Conservation (phyloP, 176 grass and related monocot genomes). For the Eragrostis nindensis region DNA sequence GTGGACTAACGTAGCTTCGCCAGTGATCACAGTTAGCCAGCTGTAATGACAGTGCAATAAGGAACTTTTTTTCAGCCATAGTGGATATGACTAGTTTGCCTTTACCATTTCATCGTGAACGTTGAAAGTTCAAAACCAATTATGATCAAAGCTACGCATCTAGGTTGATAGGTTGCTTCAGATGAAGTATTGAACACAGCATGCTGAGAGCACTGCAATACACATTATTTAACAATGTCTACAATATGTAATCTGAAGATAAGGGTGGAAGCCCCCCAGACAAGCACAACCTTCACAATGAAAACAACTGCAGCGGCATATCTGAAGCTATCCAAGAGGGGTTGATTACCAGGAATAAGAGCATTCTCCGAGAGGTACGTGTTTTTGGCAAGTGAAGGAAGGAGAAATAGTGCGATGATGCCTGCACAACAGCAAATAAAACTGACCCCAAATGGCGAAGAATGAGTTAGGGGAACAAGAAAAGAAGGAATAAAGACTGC, state of each 20-base stretch:
- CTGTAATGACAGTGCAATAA: neutral
- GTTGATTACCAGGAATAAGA: constrained; percentile 77
- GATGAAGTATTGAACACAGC: neutral
- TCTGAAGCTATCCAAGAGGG: neutral
- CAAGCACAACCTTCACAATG: neutral
- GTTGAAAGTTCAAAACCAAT: constrained; percentile 1
- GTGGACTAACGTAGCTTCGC: too few relatives aligned
- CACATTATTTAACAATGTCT: neutral
- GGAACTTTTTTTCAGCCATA: neutral
- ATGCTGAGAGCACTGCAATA: constrained; percentile 1
- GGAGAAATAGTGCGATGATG: constrained; percentile 61
- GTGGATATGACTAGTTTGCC: neutral
- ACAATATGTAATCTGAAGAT: neutral
- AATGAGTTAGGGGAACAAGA: constrained; percentile 28
- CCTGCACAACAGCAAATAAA: constrained; percentile 63
- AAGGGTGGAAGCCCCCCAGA: neutral
- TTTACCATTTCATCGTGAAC: neutral
- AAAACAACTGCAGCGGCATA: neutral
- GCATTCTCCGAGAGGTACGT: constrained; percentile 98
- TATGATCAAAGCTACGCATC: neutral
- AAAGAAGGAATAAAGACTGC: constrained; percentile 10
- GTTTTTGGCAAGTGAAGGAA: constrained; percentile 86
- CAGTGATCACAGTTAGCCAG: neutral
- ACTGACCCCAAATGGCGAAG: constrained; percentile 37
- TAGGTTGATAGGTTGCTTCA: constrained; percentile 7